These are phyloP conservation scores for Pleurotus citrinopileatus DNA, from an alignment of 768 basidiomycete species.

Conservation along the genomic window DNA sequence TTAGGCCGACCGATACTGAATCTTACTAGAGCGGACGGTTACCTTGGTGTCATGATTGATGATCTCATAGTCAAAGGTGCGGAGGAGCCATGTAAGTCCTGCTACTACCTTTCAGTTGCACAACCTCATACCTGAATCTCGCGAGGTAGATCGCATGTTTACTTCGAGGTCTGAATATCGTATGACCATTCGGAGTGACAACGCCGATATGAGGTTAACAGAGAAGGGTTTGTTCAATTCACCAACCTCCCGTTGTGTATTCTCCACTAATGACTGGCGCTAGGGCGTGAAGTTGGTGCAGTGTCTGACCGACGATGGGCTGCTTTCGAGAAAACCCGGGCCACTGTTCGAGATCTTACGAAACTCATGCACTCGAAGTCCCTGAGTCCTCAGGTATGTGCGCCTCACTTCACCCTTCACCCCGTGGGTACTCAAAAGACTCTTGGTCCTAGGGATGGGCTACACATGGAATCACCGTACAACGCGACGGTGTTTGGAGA, in stretches of 20 bases:
- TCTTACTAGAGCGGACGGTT: constrained; percentile 82
- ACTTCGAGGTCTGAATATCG: constrained; percentile 90
- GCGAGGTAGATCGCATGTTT: constrained; percentile 80
- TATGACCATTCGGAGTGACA: constrained; percentile 84
- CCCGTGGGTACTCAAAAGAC: neutral
- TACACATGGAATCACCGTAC: constrained; percentile 39
- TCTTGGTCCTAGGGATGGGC: constrained; percentile 30
- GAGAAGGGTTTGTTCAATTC: constrained; percentile 50
- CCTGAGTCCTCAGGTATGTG: constrained; percentile 41
- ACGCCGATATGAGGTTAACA: constrained; percentile 83
- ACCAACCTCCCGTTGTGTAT: neutral
- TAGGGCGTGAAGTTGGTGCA: constrained; percentile 41
- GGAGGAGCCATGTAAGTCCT: constrained; percentile 83
- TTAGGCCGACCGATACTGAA: constrained; percentile 51
- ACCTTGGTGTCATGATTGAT: constrained; percentile 89
- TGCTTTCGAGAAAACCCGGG: constrained; percentile 29
- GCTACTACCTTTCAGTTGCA: no score
- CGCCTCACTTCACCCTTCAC: neutral
- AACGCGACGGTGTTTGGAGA: constrained; percentile 40
- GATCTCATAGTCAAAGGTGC: constrained; percentile 86
- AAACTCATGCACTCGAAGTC: constrained; percentile 30
- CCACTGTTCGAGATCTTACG: constrained; percentile 32
- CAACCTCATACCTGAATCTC: no score
- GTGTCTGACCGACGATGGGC: constrained; percentile 46
- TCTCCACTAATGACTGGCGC: neutral